Evolutionary conservation across 2,329 filamentous ascomycete species (phyloP).

Genomic region (Colletotrichum aenigma): DNA sequence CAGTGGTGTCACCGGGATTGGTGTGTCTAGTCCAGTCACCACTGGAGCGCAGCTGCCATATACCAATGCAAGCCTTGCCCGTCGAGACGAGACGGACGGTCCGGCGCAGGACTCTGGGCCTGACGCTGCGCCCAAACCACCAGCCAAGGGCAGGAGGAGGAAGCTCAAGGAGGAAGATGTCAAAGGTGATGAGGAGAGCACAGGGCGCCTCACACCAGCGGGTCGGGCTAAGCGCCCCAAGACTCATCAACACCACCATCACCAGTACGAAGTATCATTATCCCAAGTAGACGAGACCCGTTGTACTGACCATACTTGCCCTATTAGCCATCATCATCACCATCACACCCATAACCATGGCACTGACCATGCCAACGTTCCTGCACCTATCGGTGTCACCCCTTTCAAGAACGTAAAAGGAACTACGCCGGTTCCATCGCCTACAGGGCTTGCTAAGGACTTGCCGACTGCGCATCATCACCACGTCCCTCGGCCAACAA

Average conservation of each 20-base stretch:
- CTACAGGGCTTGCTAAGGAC: conserved; percentile 44
- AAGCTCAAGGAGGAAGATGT: conserved; percentile 79
- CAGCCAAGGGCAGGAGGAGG: conserved; percentile 61
- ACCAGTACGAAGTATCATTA: conserved; percentile 58
- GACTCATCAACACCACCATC: conserved; percentile 68
- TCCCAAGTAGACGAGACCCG: background rate
- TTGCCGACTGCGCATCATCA: conserved; percentile 47
- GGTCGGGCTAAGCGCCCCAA: conserved; percentile 70
- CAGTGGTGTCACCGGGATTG: conserved; percentile 56
- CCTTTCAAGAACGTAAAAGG: conserved; percentile 57
- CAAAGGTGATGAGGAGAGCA: conserved; percentile 69
- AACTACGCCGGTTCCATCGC: conserved; percentile 47
- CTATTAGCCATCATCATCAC: conserved; percentile 58
- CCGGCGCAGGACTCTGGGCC: conserved; percentile 47
- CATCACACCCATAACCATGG: conserved; percentile 63
- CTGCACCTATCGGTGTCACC: conserved; percentile 42
- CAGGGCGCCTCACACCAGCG: conserved; percentile 65
- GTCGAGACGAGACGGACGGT: conserved; percentile 58
- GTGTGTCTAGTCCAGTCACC: conserved; percentile 56
- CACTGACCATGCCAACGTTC: conserved; percentile 45
- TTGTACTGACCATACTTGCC: background rate
- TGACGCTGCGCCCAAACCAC: conserved; percentile 43
- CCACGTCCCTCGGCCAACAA: conserved; percentile 40
- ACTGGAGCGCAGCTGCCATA: conserved; percentile 49
- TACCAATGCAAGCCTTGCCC: conserved; percentile 45